These are phyloP conservation scores for Yarrowia sp. DNA, from an alignment of 805 yeast genomes.

Conservation along the genomic window DNA sequence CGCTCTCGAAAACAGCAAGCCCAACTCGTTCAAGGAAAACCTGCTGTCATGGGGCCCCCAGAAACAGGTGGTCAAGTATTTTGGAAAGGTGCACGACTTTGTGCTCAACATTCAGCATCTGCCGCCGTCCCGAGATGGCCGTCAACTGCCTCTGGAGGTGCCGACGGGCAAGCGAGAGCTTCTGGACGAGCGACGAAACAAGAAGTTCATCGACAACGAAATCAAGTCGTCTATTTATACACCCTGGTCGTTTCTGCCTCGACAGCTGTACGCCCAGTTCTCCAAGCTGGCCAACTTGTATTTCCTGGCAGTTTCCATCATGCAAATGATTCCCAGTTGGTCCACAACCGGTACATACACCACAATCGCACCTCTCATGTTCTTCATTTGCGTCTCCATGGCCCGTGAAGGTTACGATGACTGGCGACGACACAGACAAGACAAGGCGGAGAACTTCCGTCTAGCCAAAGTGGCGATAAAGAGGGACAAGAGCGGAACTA, in stretches of 20 bases:
- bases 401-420: conserved; percentile 95
- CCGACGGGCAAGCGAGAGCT: conserved; percentile 53
- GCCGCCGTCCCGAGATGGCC: conserved; percentile 69
- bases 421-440: conserved; percentile 83
- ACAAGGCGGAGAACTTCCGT: conserved; percentile 80
- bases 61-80: conserved; percentile 1
- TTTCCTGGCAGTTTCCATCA: conserved; percentile 84
- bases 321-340: conserved; percentile 97
- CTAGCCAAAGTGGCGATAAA: conserved; percentile 53
- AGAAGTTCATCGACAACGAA: conserved; percentile 67
- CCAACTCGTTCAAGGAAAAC: conserved; percentile 26
- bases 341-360: conserved; percentile 96
- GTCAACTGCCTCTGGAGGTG: conserved; percentile 72
- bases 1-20: conserved; percentile 34
- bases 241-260: conserved; percentile 79
- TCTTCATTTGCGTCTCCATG: conserved; percentile 88
- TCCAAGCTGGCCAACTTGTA: conserved; percentile 91
- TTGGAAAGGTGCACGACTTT: conserved; percentile 43
- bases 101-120: conserved; percentile 45
- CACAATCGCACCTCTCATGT: conserved; percentile 84
- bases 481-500: conserved; percentile 2
- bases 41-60: conserved; percentile 31
- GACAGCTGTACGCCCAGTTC: conserved; percentile 88
- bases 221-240: conserved; percentile 91
- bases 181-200: conserved; percentile 72